Conservation (phyloP, 805 yeast species). For the Schwanniomyces vanrijiae region DNA sequence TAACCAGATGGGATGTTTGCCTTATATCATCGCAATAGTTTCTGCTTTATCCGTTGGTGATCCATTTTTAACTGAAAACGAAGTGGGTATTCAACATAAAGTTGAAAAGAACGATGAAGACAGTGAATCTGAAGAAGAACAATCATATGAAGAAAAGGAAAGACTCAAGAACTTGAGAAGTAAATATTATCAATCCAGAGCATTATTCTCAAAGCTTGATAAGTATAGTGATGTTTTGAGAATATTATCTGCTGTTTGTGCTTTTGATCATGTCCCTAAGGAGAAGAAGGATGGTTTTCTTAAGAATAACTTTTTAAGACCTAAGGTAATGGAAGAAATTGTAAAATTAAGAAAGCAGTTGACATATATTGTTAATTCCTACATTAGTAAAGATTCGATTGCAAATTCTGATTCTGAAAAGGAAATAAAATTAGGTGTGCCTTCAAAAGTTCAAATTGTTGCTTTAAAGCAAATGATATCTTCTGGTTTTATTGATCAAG, state of each 20-base stretch:
- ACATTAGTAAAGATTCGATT: conserved; percentile 59
- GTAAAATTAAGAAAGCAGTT: conserved; percentile 78
- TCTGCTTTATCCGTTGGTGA: conserved; percentile 93
- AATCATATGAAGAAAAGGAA: conserved; percentile 38
- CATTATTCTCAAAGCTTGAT: conserved; percentile 67
- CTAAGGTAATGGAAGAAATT: conserved; percentile 84
- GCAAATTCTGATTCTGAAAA: conserved; percentile 42
- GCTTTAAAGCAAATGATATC: conserved; percentile 89
- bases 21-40: conserved; percentile 87
- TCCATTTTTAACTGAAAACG: conserved; percentile 77
- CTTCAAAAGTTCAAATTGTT: conserved; percentile 65
- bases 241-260: conserved; percentile 80
- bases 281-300: conserved; percentile 49
- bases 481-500: conserved; percentile 89
- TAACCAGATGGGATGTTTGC: conserved; percentile 80
- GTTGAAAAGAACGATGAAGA: conserved; percentile 23
- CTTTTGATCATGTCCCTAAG: conserved; percentile 70
- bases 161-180: conserved; percentile 42
- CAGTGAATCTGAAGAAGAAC: conserved; percentile 24
- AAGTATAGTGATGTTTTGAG: conserved; percentile 72
- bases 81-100: conserved; percentile 52
- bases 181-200: conserved; percentile 58
- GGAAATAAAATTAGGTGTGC: conserved; percentile 61
- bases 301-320: conserved; percentile 64
- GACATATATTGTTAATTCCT: conserved; percentile 66